phyloP scores from a whole-genome alignment of 2,329 filamentous ascomycete species.

The Paraphaeosphaeria minitans region DNA sequence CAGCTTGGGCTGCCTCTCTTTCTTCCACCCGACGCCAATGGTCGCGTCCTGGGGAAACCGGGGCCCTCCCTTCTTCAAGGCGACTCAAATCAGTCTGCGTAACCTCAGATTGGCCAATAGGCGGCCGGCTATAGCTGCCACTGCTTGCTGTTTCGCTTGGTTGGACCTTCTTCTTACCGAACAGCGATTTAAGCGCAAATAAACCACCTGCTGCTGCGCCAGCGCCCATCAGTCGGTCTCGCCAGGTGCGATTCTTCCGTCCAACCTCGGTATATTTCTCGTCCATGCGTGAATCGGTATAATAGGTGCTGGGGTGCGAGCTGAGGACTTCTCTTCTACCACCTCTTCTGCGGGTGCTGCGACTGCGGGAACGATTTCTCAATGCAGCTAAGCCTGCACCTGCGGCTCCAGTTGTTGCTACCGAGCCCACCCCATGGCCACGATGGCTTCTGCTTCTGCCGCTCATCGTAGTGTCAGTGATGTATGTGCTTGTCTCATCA shows the following conservation, averaged over 20 bases:
- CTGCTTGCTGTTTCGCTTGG: slow-evolving; percentile 58
- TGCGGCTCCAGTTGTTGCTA: slow-evolving; percentile 61
- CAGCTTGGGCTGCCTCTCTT: slow-evolving; percentile 44
- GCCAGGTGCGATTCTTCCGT: slow-evolving; percentile 48
- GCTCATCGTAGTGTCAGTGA: slow-evolving; percentile 59
- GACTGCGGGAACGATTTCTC: slow-evolving; percentile 48
- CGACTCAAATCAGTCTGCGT: slow-evolving; percentile 55
- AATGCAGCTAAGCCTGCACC: slow-evolving; percentile 64
- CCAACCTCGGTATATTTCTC: slow-evolving; percentile 50
- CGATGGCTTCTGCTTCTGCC: slow-evolving; percentile 43
- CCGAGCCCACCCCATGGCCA: slow-evolving; percentile 49
- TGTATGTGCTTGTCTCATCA: slow-evolving; percentile 63
- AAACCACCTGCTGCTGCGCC: slow-evolving; percentile 50
- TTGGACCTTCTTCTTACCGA: slow-evolving; percentile 53
- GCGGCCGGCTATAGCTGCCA: slow-evolving; percentile 59
- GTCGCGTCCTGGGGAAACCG: slow-evolving; percentile 49
- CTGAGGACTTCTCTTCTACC: slow-evolving; percentile 39
- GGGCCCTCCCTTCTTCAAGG: slow-evolving; percentile 61
- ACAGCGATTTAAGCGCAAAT: slow-evolving; percentile 61
- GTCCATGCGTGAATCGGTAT: slow-evolving; percentile 44
- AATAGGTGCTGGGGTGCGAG: slow-evolving; percentile 42
- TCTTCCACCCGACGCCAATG: slow-evolving; percentile 47
- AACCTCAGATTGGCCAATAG: slow-evolving; percentile 55
- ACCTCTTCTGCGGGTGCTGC: slow-evolving; percentile 39
- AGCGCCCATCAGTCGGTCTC: slow-evolving; percentile 52